phyloP scores from a whole-genome alignment of 257 asterid species.

The Solanum medicagineum region DNA sequence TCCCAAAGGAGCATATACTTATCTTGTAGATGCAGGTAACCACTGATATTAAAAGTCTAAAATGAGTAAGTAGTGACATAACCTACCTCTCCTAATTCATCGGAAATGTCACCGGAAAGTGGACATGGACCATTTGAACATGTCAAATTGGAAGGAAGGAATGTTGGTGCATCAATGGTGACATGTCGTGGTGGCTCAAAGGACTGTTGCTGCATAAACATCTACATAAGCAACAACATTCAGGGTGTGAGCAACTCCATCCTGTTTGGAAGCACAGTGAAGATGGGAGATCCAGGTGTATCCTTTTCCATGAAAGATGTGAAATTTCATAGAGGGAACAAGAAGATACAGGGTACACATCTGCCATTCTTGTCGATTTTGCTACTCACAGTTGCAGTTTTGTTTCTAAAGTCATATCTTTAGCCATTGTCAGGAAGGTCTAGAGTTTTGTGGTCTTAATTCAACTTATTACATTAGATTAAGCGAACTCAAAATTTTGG shows the following conservation, averaged over 20 bases:
- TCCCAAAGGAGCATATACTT: slow-evolving; percentile 51
- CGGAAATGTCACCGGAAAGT: not conserved
- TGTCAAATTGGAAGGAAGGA: slow-evolving; percentile 18
- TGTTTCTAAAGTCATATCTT: not conserved
- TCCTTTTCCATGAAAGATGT: slow-evolving; percentile 26
- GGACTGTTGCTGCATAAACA: slow-evolving; percentile 52
- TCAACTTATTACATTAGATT: not conserved
- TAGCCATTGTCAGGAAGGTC: not conserved
- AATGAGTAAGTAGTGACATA: not conserved
- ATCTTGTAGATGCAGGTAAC: slow-evolving; percentile 32
- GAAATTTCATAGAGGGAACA: slow-evolving; percentile 42
- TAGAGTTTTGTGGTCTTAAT: not conserved
- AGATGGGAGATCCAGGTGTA: slow-evolving; percentile 60
- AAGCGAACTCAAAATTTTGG: not conserved
- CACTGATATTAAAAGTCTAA: not conserved
- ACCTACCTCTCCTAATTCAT: not conserved
- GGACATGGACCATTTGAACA: too few relatives aligned
- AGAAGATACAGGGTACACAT: slow-evolving; percentile 13
- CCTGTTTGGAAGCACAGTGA: slow-evolving; percentile 52
- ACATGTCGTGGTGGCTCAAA: slow-evolving; percentile 24
- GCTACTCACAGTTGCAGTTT: slow-evolving; percentile 10
- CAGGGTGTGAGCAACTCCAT: slow-evolving; percentile 73
- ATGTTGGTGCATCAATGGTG: slow-evolving; percentile 6
- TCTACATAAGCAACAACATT: slow-evolving; percentile 57
- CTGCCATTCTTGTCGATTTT: slow-evolving; percentile 2